Conservation (phyloP, 2,329 filamentous ascomycete species). For the Verticillium nubilum region DNA sequence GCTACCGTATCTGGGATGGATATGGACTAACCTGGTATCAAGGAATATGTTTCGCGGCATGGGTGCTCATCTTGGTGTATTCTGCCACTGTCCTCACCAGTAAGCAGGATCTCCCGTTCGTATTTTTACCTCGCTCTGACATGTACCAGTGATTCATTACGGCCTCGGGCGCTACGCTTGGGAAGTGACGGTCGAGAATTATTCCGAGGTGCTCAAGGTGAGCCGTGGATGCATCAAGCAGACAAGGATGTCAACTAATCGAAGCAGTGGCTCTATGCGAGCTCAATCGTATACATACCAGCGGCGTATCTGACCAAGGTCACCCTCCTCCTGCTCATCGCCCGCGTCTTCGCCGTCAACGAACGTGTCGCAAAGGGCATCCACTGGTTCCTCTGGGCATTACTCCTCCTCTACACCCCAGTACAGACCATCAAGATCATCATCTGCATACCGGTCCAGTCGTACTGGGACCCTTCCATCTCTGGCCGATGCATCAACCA, state of each 20-base stretch:
- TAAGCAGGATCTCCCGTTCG: background rate
- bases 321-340: conserved; percentile 25
- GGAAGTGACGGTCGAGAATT: conserved; percentile 14
- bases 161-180: conserved; percentile 17
- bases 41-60: conserved; percentile 8
- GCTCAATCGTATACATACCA: conserved; percentile 21
- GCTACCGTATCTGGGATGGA: too few relatives aligned
- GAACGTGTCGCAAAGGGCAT: conserved; percentile 18
- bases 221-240: background rate
- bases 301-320: conserved; percentile 23
- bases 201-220: conserved; percentile 12
- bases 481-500: conserved; percentile 22
- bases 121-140: background rate
- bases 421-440: conserved; percentile 19
- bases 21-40: background rate
- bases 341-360: conserved; percentile 22
- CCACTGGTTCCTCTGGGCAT: conserved; percentile 19
- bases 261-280: conserved; percentile 20
- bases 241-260: background rate
- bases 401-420: conserved; percentile 20
- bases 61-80: conserved; percentile 5
- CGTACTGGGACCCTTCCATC: conserved; percentile 17
- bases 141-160: conserved; percentile 14
- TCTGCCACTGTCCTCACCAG: conserved; percentile 4
- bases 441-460: conserved; percentile 17